These are phyloP conservation scores for Tuber magnatum DNA, from an alignment of 495 filamentous ascomycete species.

Conservation along the genomic window DNA sequence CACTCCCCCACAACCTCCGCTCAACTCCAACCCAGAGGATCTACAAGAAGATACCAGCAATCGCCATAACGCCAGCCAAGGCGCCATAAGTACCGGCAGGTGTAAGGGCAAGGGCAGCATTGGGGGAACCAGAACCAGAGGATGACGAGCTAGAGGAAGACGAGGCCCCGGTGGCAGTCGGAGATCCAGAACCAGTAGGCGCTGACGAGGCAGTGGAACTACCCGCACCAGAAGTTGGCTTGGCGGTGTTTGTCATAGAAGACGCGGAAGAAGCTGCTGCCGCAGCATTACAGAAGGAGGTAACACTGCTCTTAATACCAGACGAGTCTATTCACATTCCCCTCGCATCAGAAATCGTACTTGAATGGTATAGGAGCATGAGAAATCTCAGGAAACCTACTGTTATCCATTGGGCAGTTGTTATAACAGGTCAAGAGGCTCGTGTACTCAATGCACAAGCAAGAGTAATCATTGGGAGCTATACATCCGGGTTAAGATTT, in stretches of 20 bases:
- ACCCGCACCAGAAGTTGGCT: slow-evolving; percentile 18
- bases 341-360: background rate
- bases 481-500: background rate
- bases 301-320: slow-evolving; percentile 35
- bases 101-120: slow-evolving; percentile 22
- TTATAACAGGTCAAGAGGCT: slow-evolving; percentile 43
- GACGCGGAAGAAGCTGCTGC: slow-evolving; percentile 33
- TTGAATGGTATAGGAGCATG: background rate
- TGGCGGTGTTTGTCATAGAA: slow-evolving; percentile 20
- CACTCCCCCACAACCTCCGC: background rate
- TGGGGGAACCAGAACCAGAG: slow-evolving; percentile 8
- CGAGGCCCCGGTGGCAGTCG: background rate
- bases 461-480: slow-evolving; percentile 26
- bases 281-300: slow-evolving; percentile 43
- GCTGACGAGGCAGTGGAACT: slow-evolving; percentile 5
- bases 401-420: slow-evolving; percentile 43
- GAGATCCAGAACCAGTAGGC: background rate
- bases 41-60: slow-evolving; percentile 40
- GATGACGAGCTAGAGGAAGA: slow-evolving; percentile 30
- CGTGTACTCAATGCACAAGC: slow-evolving; percentile 29
- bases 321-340: slow-evolving; percentile 19
- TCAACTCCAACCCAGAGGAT: background rate
- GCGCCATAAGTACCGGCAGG: slow-evolving; percentile 27
- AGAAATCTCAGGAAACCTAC: slow-evolving; percentile 8
- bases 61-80: slow-evolving; percentile 38